These are phyloP conservation scores for Neofusicoccum cordaticola DNA, from an alignment of 2,329 filamentous ascomycete genomes.

Conservation along the genomic window DNA sequence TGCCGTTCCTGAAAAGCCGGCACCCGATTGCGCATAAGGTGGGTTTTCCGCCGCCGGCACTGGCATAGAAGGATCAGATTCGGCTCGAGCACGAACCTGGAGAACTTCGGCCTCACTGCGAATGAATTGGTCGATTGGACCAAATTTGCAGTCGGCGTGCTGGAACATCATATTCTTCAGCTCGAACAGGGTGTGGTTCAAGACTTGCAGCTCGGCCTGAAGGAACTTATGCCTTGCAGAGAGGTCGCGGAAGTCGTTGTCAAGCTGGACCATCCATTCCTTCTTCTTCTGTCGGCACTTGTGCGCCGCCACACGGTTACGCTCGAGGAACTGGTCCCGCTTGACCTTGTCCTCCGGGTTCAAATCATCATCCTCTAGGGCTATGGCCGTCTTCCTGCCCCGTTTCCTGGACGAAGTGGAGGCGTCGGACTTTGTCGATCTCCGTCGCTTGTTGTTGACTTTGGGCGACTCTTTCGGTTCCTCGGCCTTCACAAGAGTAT, in stretches of 20 bases:
- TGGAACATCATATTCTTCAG: constrained; percentile 20
- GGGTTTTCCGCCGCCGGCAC: not conserved
- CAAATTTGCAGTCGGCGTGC: constrained; percentile 36
- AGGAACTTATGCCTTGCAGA: constrained; percentile 34
- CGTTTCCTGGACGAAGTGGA: not conserved
- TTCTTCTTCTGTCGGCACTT: constrained; percentile 72
- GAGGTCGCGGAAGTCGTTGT: constrained; percentile 43
- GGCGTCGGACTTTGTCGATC: not conserved
- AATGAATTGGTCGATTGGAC: constrained; percentile 5
- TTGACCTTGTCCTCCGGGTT: constrained; percentile 6
- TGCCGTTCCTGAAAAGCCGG: not conserved
- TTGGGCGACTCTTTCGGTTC: not conserved
- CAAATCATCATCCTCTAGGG: not conserved
- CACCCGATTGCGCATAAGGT: not conserved
- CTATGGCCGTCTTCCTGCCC: not conserved
- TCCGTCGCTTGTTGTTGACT: not conserved
- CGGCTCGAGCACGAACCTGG: not conserved
- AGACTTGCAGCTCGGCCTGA: constrained; percentile 28
- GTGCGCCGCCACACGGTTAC: constrained; percentile 69
- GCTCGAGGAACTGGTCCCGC: constrained; percentile 49
- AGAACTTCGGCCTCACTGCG: not conserved
- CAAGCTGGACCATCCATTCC: constrained; percentile 53
- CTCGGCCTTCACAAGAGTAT: not conserved
- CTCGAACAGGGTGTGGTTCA: constrained; percentile 6
- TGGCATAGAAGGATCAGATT: not conserved